Evolutionary conservation across 805 yeast species (phyloP).

Genomic region (Scheffersomyces stipitis): DNA sequence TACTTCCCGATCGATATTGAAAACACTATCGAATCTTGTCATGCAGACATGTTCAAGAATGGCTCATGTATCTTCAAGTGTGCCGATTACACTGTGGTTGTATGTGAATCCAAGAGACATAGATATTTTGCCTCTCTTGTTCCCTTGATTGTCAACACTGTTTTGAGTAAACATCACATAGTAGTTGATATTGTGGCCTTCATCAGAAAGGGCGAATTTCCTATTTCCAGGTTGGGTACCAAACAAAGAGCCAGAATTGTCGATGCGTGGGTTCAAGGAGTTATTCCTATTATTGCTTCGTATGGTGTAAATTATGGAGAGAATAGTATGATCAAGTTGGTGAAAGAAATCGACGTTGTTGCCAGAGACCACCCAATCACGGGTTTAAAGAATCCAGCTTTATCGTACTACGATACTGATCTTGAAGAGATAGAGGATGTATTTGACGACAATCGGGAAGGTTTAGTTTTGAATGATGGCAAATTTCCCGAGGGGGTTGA

Average conservation of each 20-base stretch:
- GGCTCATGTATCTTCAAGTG: conserved; percentile 74
- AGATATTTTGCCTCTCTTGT: conserved; percentile 68
- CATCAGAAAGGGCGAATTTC: conserved; percentile 61
- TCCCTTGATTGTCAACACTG: conserved; percentile 77
- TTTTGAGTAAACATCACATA: conserved; percentile 78
- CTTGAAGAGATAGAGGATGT: conserved; percentile 22
- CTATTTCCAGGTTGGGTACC: conserved; percentile 69
- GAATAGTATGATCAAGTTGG: conserved; percentile 53
- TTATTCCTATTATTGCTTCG: conserved; percentile 39
- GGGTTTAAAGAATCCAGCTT: conserved; percentile 43
- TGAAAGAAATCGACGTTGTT: conserved; percentile 52
- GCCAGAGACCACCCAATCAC: conserved; percentile 39
- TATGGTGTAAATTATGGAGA: conserved; percentile 68
- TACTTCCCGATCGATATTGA: conserved; percentile 88
- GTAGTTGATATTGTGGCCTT: conserved; percentile 83
- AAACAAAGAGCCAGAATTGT: conserved; percentile 75
- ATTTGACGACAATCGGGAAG: conserved; percentile 31
- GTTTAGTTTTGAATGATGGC: conserved; percentile 29
- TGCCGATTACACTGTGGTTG: conserved; percentile 73
- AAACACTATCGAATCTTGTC: conserved; percentile 45
- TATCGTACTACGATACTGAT: conserved; percentile 36
- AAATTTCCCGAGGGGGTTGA: neutral
- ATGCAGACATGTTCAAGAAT: conserved; percentile 56
- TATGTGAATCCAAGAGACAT: conserved; percentile 61
- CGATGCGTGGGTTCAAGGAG: conserved; percentile 50